phyloP scores from a whole-genome alignment of 495 filamentous ascomycete species.

The Talaromyces thailandensis region DNA sequence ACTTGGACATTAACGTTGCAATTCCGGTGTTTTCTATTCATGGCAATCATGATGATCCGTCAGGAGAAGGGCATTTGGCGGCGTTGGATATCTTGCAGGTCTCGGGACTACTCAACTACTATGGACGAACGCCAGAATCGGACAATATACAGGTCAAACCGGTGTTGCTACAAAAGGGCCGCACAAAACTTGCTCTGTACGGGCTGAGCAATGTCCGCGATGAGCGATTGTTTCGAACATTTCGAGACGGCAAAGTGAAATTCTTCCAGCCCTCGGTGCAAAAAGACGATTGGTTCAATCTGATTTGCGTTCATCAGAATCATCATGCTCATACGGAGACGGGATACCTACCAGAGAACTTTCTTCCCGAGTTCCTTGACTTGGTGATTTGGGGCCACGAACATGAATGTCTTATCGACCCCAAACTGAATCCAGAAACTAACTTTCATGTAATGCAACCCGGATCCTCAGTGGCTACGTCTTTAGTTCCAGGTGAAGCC shows the following conservation, averaged over 20 bases:
- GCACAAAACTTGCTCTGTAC: constrained; percentile 89
- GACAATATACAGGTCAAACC: constrained; percentile 90
- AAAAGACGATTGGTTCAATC: constrained; percentile 89
- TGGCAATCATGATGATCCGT: constrained; percentile 96
- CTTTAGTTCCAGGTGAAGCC: constrained; percentile 81
- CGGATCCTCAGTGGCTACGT: constrained; percentile 92
- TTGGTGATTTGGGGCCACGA: constrained; percentile 96
- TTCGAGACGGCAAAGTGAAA: constrained; percentile 84
- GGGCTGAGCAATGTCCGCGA: constrained; percentile 92
- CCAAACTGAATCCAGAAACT: constrained; percentile 69
- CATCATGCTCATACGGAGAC: constrained; percentile 86
- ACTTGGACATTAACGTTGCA: constrained; percentile 93
- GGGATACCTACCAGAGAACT: constrained; percentile 86
- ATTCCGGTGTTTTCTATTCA: constrained; percentile 98
- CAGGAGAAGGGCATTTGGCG: constrained; percentile 82
- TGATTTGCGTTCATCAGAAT: constrained; percentile 95
- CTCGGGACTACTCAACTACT: constrained; percentile 91
- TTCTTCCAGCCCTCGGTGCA: constrained; percentile 83
- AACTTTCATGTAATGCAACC: constrained; percentile 96
- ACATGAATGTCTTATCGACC: constrained; percentile 91
- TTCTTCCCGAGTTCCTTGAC: constrained; percentile 86
- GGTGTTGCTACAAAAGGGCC: constrained; percentile 85
- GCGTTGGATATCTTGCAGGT: constrained; percentile 87
- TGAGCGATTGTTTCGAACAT: constrained; percentile 87
- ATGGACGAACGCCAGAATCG: constrained; percentile 80